phyloP scores from a whole-genome alignment of 148 eudicot species.

The Rhododendron molle region DNA sequence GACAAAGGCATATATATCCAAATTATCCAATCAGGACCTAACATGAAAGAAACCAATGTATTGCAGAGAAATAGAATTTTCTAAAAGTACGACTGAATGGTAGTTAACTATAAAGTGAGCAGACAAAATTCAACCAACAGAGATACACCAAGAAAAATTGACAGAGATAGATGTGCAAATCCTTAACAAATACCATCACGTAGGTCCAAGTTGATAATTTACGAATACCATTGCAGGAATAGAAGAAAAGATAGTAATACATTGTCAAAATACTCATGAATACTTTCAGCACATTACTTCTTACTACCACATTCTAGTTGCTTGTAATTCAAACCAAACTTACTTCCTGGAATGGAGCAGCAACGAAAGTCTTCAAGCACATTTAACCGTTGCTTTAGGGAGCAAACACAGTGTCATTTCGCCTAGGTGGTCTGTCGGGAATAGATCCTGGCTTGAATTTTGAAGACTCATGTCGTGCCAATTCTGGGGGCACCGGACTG shows the following conservation, averaged over 20 bases:
- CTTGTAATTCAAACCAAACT: not conserved
- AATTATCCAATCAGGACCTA: too few species aligned
- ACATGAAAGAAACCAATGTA: too few species aligned
- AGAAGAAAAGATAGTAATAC: not conserved
- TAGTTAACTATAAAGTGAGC: too few species aligned
- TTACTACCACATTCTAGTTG: conserved; percentile 3
- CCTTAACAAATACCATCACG: not conserved
- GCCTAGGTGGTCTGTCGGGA: conserved; percentile 38
- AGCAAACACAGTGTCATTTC: conserved; percentile 23
- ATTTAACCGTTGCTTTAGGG: not conserved
- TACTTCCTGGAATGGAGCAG: conserved; percentile 2
- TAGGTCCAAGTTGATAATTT: not conserved
- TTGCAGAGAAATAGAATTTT: too few species aligned
- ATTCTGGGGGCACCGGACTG: conserved; percentile 79
- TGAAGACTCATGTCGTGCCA: conserved; percentile 69
- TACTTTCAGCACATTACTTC: not conserved
- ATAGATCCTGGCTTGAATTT: conserved; percentile 38
- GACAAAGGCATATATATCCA: too few species aligned
- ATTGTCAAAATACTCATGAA: not conserved
- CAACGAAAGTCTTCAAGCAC: not conserved
- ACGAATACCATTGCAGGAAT: not conserved
- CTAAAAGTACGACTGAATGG: too few species aligned
- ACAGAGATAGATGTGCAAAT: not conserved
- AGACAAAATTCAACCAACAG: too few species aligned
- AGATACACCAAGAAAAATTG: too few species aligned